Percentiles rank a stretch among this genome's conserved stretches.
Conservation (phyloP, 768 basidiomycete species). For the Daedaleopsis sinensis region DNA sequence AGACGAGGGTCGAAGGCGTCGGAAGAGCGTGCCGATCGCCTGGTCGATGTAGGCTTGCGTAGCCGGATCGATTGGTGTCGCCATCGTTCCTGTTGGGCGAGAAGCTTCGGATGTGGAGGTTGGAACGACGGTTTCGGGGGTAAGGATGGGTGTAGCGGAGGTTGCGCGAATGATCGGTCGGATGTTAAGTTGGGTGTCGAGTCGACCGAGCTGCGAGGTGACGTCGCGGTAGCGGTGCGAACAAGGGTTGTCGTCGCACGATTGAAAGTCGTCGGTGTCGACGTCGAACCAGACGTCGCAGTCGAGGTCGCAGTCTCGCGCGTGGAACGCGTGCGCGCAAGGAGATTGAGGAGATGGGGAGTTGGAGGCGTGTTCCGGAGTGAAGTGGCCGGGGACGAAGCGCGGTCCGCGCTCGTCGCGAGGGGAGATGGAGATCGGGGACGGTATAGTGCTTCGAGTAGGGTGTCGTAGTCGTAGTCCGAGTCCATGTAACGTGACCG, state of each 20-base stretch:
- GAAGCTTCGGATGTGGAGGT: constrained; percentile 6
- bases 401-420: no score
- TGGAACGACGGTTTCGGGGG: neutral
- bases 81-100: constrained; percentile 6
- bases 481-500: neutral
- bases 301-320: neutral
- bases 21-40: neutral
- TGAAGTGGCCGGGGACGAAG: no score
- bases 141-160: neutral
- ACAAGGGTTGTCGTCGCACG: neutral
- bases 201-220: constrained; percentile 5
- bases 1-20: neutral
- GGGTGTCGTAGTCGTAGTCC: neutral
- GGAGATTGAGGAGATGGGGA: constrained; percentile 4
- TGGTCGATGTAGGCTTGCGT: constrained; percentile 11
- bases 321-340: constrained; percentile 1
- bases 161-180: neutral
- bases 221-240: constrained; percentile 1
- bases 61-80: constrained; percentile 3
- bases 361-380: no score
- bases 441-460: no score
- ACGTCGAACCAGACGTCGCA: constrained; percentile 5
- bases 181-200: neutral
- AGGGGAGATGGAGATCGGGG: no score
- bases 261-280: neutral